phyloP scores from a whole-genome alignment of 352 stramenopile species.

The Phytophthora colocasiae region DNA sequence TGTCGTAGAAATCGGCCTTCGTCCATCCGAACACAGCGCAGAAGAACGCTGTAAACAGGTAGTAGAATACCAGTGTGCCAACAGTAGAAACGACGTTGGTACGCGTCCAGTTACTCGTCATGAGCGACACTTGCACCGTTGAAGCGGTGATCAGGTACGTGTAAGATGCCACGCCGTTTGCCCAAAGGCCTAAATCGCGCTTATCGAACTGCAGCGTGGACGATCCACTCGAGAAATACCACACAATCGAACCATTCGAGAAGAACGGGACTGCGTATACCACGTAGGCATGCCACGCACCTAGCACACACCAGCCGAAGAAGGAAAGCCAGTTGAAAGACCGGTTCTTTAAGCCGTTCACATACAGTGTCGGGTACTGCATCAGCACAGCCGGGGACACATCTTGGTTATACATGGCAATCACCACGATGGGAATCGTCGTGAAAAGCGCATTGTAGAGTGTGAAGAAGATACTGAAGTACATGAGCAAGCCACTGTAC shows the following conservation, averaged over 20 bases:
- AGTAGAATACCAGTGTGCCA: slow-evolving; percentile 89
- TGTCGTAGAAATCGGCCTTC: slow-evolving; percentile 83
- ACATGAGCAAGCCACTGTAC: slow-evolving; percentile 91
- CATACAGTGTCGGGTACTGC: slow-evolving; percentile 91
- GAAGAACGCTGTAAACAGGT: slow-evolving; percentile 88
- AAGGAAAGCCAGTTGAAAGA: slow-evolving; percentile 92
- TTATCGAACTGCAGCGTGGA: slow-evolving; percentile 69
- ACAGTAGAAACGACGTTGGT: slow-evolving; percentile 77
- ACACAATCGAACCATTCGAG: slow-evolving; percentile 83
- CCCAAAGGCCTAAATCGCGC: slow-evolving; percentile 82
- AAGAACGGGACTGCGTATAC: slow-evolving; percentile 89
- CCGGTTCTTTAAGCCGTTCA: slow-evolving; percentile 88
- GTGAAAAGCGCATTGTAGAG: slow-evolving; percentile 92
- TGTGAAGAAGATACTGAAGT: slow-evolving; percentile 91
- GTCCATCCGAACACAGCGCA: slow-evolving; percentile 80
- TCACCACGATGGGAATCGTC: slow-evolving; percentile 90
- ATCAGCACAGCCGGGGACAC: slow-evolving; percentile 89
- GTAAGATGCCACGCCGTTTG: slow-evolving; percentile 82
- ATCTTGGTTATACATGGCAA: slow-evolving; percentile 93
- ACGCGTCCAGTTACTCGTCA: slow-evolving; percentile 91
- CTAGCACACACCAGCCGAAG: slow-evolving; percentile 85
- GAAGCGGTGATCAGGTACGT: slow-evolving; percentile 89
- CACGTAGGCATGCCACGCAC: slow-evolving; percentile 89
- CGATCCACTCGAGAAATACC: slow-evolving; percentile 75
- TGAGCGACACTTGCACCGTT: slow-evolving; percentile 84